Percentiles rank a stretch among this genome's conserved stretches.
phyloP scores from a whole-genome alignment of 1,284 basidiomycete species.

The Sanghuangporus weigelae region DNA sequence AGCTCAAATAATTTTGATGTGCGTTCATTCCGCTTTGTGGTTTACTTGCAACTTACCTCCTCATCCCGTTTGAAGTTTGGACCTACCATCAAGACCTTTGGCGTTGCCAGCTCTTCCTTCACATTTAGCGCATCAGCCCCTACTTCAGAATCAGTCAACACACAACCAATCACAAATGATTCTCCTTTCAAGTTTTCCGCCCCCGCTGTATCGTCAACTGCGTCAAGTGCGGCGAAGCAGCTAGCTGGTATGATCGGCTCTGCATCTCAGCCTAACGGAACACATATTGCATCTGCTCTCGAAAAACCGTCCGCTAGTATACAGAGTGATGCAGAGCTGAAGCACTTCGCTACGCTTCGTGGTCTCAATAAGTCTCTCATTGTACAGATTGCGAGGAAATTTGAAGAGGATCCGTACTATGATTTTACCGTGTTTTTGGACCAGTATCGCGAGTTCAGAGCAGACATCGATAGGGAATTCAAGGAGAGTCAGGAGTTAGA shows the following conservation, averaged over 20 bases:
- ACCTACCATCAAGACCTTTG: slow-evolving; percentile 1
- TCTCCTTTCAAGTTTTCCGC: slow-evolving; percentile 31
- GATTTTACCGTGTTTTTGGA: slow-evolving; percentile 59
- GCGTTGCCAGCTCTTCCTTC: slow-evolving; percentile 13
- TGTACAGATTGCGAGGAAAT: slow-evolving; percentile 51
- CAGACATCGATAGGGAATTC: slow-evolving; percentile 53
- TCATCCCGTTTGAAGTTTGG: neutral
- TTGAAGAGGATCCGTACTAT: slow-evolving; percentile 74
- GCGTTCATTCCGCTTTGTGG: neutral
- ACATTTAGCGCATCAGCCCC: slow-evolving; percentile 17
- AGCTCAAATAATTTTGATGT: neutral
- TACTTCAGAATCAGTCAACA: slow-evolving; percentile 9
- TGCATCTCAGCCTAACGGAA: slow-evolving; percentile 13
- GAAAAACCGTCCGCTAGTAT: slow-evolving; percentile 17
- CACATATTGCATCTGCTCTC: slow-evolving; percentile 21
- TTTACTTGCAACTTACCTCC: neutral
- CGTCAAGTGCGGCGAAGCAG: slow-evolving; percentile 31
- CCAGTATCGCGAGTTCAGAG: slow-evolving; percentile 59
- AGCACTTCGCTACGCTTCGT: slow-evolving; percentile 72
- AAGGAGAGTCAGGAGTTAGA: slow-evolving; percentile 33
- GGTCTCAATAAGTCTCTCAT: slow-evolving; percentile 77
- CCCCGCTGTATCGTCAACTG: slow-evolving; percentile 24
- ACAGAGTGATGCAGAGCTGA: slow-evolving; percentile 29
- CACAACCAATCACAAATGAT: slow-evolving; percentile 22
- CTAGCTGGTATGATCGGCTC: slow-evolving; percentile 18